Base-by-base conservation (phyloP, 352 stramenopile genomes). In the Phytophthora europaea region DNA sequence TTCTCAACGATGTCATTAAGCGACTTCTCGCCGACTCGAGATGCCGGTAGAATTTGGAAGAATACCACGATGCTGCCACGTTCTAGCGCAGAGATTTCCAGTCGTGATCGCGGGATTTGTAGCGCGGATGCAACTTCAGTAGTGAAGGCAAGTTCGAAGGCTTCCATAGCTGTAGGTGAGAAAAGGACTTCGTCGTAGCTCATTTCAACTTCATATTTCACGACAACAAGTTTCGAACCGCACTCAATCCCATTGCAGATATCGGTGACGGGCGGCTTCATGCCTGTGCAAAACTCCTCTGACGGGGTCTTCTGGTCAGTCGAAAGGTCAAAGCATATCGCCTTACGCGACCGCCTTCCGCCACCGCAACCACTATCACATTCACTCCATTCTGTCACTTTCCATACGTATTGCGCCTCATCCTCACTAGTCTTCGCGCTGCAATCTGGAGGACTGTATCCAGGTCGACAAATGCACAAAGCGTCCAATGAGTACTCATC, bases 201-300 rank as follows among this genome's bases (percentile, higher is more conserved):
- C 76, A 91, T 91, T 71, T 94, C 85, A 8, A 94, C 79, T 63
- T 91, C 65, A 72, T 92, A 94, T 57, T 76, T 81, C 58, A 92
- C 79, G 10, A 81, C 77, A 23, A 93, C 83, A 16, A 90, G 77
- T 65, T 90, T 92, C 16, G 83, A 90, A 13, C 87, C 87, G 56
- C 87, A 94, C 53, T 92, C 85, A 73, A 94, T 91, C 38, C 86
- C 80, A 48, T 93, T 93, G 80, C 86, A 93, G 26, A 93, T 92
- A 10, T 79, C 83, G 18, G 84, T 81, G 22, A 87, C 68, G 33
- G 83, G 83, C 4, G 86, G 86, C 50, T 89, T 90, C 36, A 78
- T 15, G 0, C 65, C 71, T 0, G 66, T 36, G 18, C 85, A 93
- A 16, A 79, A 34, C 4, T 60, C 18, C 1, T 86, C 82, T 6